phyloP scores from a whole-genome alignment of 352 stramenopile genomes.

The Blastocystis sp. region DNA sequence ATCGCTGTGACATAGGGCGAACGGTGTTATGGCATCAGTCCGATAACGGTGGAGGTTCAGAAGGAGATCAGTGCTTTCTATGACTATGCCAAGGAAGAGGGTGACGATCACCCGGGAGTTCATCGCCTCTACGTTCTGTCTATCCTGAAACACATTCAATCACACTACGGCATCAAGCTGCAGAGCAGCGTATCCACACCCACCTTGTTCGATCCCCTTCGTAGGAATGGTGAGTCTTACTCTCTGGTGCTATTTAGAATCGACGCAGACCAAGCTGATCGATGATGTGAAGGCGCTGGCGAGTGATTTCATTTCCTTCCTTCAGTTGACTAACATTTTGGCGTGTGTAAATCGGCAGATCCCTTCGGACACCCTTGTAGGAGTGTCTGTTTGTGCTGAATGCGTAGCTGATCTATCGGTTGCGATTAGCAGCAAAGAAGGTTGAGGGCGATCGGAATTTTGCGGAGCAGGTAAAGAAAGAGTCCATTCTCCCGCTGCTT shows the following conservation, averaged over 20 bases:
- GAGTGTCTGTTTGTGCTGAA: background rate
- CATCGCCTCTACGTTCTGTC: conserved; percentile 41
- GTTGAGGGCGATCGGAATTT: conserved; percentile 25
- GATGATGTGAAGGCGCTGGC: background rate
- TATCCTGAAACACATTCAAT: conserved; percentile 35
- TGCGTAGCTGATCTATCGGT: conserved; percentile 42
- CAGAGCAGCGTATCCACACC: background rate
- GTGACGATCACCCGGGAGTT: conserved; percentile 14
- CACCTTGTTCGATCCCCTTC: background rate
- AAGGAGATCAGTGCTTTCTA: conserved; percentile 39
- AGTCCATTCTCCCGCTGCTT: background rate
- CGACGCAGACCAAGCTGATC: background rate
- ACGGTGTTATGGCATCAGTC: background rate
- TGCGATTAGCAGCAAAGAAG: conserved; percentile 48
- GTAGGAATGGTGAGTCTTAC: background rate
- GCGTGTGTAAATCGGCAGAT: conserved; percentile 46
- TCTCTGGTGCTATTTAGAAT: background rate
- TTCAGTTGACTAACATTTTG: conserved; percentile 42
- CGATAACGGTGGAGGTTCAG: background rate
- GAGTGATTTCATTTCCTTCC: background rate
- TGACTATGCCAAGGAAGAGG: conserved; percentile 33
- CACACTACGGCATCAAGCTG: background rate
- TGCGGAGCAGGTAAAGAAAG: background rate
- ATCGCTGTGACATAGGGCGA: background rate
- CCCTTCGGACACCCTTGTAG: conserved; percentile 8